These are phyloP conservation scores for Dipsacomyces acuminosporus DNA, from an alignment of 371 early-diverging fungal species.

Conservation along the genomic window DNA sequence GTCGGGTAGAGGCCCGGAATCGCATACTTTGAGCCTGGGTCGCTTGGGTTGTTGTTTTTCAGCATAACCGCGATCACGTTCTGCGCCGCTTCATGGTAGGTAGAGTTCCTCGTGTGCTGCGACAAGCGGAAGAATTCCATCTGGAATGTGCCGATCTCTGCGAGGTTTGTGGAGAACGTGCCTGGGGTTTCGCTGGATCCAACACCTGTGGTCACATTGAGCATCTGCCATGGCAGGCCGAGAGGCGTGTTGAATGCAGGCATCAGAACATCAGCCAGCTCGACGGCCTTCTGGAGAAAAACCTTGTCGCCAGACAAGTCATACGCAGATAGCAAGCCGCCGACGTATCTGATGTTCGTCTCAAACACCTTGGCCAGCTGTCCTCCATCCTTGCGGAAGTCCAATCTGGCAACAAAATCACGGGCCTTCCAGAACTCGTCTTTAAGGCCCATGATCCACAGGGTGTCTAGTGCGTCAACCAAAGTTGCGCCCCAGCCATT, in stretches of 20 bases:
- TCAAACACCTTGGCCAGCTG: constrained; percentile 83
- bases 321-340: constrained; percentile 76
- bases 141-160: constrained; percentile 82
- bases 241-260: constrained; percentile 74
- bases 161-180: constrained; percentile 49
- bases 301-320: constrained; percentile 62
- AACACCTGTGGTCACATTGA: constrained; percentile 51
- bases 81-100: constrained; percentile 59
- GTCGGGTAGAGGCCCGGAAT: constrained; percentile 45
- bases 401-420: constrained; percentile 58
- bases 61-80: constrained; percentile 37
- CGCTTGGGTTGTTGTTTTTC: constrained; percentile 18
- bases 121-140: constrained; percentile 86
- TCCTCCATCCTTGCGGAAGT: constrained; percentile 56
- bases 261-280: constrained; percentile 73
- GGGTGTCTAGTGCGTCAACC: constrained; percentile 82
- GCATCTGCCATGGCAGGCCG: constrained; percentile 63
- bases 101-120: constrained; percentile 66
- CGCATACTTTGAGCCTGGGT: constrained; percentile 18
- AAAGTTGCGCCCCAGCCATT: constrained; percentile 61
- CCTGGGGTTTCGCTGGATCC: constrained; percentile 57
- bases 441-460: constrained; percentile 73
- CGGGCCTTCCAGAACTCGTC: constrained; percentile 69
- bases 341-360: constrained; percentile 87
- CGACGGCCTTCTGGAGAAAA: constrained; percentile 69